Evolutionary conservation across 805 yeast genomes (phyloP), one percentile per base, ranked within the genome.

Genomic region (Hanseniaspora mollemarum): DNA sequence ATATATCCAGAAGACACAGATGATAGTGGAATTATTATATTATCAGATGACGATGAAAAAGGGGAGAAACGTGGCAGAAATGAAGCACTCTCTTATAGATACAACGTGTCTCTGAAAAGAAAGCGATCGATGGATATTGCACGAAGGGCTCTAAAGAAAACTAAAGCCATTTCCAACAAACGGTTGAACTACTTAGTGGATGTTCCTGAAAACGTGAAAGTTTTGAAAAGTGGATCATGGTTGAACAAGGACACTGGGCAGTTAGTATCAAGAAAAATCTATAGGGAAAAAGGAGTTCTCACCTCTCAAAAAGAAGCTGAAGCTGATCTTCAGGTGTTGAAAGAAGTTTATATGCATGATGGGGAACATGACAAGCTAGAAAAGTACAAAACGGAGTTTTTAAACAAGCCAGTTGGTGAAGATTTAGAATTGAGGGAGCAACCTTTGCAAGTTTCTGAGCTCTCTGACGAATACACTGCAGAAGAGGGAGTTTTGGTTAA

Each of bases 201-300:
- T 36, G 32, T 38, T 16, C 50, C 50, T 8, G 32, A 38, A 2
- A 43, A 24, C 16, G 26, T 46, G 4, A 31, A 40, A 19, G 35
- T 39, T 5, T 21, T 46, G 24, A 46, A 46, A 32, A 46, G 36
- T 28, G 51, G 51, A 2, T 13, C 44, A 1, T 46, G 42, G 43
- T 13, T 40, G 4, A 19, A 46, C 18, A 39, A 9, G 7, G 16
- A 25, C 2, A 39, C 51, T 15, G 51, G 51, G 2, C 29, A 25
- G 32, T 19, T 39, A 8, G 43, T 39, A 7, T 39, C 43, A 13
- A 24, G 43, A 25, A 22, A n/a, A 25, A 21, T 21, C 3, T 39
- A 39, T 19, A 24, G 32, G 16, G 32, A 24, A 25, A 22, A 12
- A 16, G 43, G 43, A n/a, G 32, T 25, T n/a, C 8, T 39, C 7